phyloP scores from a whole-genome alignment of 192 early-diverging fungal genomes.

The Coemansia pectinata region DNA sequence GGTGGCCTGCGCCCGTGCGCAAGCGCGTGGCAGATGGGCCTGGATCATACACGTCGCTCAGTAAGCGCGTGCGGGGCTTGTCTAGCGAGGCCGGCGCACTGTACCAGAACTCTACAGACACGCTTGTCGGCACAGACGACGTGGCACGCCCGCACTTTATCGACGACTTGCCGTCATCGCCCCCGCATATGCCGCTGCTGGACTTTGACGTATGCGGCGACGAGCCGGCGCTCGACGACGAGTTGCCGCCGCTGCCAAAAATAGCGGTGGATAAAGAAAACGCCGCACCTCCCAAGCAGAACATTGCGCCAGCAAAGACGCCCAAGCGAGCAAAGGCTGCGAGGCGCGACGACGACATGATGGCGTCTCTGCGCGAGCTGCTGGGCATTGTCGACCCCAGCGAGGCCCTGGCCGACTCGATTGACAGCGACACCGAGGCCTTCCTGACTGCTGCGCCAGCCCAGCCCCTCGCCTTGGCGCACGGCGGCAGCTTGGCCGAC shows the following conservation, averaged over 20 bases:
- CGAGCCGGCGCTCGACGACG: conserved; percentile 12
- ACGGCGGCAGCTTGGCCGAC: conserved; percentile 26
- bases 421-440: conserved; percentile 53
- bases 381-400: conserved; percentile 53
- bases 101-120: conserved; percentile 40
- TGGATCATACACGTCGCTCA: not conserved
- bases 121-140: conserved; percentile 27
- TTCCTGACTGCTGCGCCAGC: conserved; percentile 30
- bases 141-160: conserved; percentile 10
- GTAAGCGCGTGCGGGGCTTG: conserved; percentile 26
- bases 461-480: conserved; percentile 19
- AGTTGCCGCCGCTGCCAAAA: conserved; percentile 13
- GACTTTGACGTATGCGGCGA: conserved; percentile 18
- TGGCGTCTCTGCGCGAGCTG: conserved; percentile 47
- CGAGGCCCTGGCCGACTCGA: conserved; percentile 50
- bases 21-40: conserved; percentile 16
- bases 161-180: conserved; percentile 49
- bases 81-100: conserved; percentile 8
- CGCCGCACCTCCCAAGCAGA: conserved; percentile 1
- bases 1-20: conserved; percentile 44
- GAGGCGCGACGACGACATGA: conserved; percentile 45
- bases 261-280: conserved; percentile 23
- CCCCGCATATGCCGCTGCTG: conserved; percentile 28
- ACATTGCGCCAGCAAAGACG: not conserved
- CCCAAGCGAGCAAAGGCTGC: not conserved